Base-by-base conservation (phyloP, 257 asterid genomes). In the Sherardia arvensis region DNA sequence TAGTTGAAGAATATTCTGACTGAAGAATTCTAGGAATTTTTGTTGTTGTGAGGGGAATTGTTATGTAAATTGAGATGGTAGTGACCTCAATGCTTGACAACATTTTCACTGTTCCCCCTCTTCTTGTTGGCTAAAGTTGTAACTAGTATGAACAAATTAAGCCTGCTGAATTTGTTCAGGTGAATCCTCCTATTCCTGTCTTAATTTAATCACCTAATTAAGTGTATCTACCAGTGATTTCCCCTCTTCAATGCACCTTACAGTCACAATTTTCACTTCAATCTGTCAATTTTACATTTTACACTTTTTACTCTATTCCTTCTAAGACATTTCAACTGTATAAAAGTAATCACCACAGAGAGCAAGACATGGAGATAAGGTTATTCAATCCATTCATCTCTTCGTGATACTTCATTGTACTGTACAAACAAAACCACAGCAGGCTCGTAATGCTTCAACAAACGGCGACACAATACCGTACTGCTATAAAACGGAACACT, bases 11-110 rank as follows among this genome's bases (percentile, higher is more conserved):
- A 58, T 12, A 29, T 28, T 70, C 87, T 84, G 74, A 85, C 84
- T 74, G 45, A 64, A 68, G 65, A 76, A 25, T 71, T 73, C 62
- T 57, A 65, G 69, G 53, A 65, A 53, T 75, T 76, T 74, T 79
- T 61, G 66, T 25, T 68, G 67, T 65, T 68, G 18, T 22, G 15
- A 59, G 70, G 81, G 78, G 77, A 76, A 57, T 25, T 71, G 21
- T 76, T 73, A 73, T 89, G 88, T 86, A 85, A 81, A 86, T 84
- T 67, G 76, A 51, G 51, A 73, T 62, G 70, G 76, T 63, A 75
- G 70, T 71, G 72, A 53, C 59, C 73, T 61, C 61, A 64, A 68
- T 72, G 66, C 72, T 64, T 72, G 65, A 34, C 23, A 64, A 22
- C 57, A 67, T 32, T 34, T 62, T 75, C 79, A 71, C 77, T 79